Percentiles rank a stretch among this genome's conserved stretches.
These are phyloP conservation scores for Globisporangium splendens DNA, from an alignment of 352 stramenopile genomes.

Conservation along the genomic window DNA sequence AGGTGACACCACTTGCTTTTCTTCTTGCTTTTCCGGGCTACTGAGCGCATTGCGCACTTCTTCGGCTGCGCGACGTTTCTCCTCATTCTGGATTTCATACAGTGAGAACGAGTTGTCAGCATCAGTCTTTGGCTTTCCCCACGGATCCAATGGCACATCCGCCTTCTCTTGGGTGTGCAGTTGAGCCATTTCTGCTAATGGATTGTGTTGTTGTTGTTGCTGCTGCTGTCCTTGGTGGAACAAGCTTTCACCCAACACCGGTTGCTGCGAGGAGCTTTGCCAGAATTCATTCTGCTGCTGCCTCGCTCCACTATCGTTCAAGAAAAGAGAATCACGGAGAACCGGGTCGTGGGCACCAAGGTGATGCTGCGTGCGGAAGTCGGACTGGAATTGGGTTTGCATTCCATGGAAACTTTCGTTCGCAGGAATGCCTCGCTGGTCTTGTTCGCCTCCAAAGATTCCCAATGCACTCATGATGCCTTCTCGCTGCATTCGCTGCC, in stretches of 20 bases:
- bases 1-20: constrained; percentile 9
- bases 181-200: constrained; percentile 3
- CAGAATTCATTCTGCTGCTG: constrained; percentile 18
- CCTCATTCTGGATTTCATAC: constrained; percentile 42
- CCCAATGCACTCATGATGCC: constrained; percentile 75
- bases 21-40: constrained; percentile 1
- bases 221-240: constrained; percentile 4
- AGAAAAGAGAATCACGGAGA: constrained; percentile 28
- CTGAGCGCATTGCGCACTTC: constrained; percentile 10
- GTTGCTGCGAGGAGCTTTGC: constrained; percentile 6
- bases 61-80: constrained; percentile 31
- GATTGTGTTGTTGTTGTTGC: constrained; percentile 3
- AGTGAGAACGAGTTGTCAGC: constrained; percentile 23
- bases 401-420: constrained; percentile 35
- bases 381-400: constrained; percentile 47
- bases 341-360: constrained; percentile 14
- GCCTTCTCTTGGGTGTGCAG: constrained; percentile 15
- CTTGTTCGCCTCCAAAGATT: constrained; percentile 51
- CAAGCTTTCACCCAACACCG: constrained; percentile 2
- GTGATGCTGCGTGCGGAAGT: constrained; percentile 46
- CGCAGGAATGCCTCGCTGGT: constrained; percentile 15
- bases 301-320: constrained; percentile 17
- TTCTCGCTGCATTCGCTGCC: constrained; percentile 69
- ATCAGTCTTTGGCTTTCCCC: constrained; percentile 25
- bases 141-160: constrained; percentile 22